Conservation (phyloP, 176 grass and related monocot genomes). For the Neostapfia colusana region DNA sequence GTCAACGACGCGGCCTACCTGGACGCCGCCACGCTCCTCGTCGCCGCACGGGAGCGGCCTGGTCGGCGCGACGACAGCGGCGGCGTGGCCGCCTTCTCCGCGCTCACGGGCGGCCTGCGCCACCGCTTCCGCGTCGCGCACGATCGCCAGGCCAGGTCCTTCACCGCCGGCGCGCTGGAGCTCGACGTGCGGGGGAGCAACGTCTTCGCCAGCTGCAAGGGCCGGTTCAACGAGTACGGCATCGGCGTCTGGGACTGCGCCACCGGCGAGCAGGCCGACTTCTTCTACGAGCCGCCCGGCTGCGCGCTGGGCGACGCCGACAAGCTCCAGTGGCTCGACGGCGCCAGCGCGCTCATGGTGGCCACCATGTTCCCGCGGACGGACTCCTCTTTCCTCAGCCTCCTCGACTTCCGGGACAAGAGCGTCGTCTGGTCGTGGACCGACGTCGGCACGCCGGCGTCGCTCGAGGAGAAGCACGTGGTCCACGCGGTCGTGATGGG, state of each 20-base stretch:
- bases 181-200: neutral
- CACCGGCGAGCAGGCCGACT: conserved; percentile 64
- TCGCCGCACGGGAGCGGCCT: conserved; percentile 66
- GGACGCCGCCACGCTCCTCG: conserved; percentile 59
- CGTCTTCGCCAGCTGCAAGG: conserved; percentile 86
- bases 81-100: conserved; percentile 65
- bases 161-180: conserved; percentile 70
- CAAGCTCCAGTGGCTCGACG: conserved; percentile 75
- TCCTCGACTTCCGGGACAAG: conserved; percentile 74
- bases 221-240: conserved; percentile 83
- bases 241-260: conserved; percentile 61
- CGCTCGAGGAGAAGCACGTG: conserved; percentile 71
- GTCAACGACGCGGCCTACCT: conserved; percentile 85
- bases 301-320: conserved; percentile 79
- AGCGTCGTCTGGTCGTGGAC: conserved; percentile 78
- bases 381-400: conserved; percentile 65
- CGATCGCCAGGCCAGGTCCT: conserved; percentile 42
- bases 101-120: conserved; percentile 47
- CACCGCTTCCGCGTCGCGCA: conserved; percentile 70
- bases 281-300: conserved; percentile 80
- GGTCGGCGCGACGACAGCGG: conserved; percentile 1
- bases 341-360: conserved; percentile 53
- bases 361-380: conserved; percentile 80
- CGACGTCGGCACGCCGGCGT: conserved; percentile 52
- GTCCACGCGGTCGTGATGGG: conserved; percentile 66